Evolutionary conservation across 495 filamentous ascomycete species (phyloP), one percentile per base, ranked within the genome.

Genomic region (Lepidopterella palustris): DNA sequence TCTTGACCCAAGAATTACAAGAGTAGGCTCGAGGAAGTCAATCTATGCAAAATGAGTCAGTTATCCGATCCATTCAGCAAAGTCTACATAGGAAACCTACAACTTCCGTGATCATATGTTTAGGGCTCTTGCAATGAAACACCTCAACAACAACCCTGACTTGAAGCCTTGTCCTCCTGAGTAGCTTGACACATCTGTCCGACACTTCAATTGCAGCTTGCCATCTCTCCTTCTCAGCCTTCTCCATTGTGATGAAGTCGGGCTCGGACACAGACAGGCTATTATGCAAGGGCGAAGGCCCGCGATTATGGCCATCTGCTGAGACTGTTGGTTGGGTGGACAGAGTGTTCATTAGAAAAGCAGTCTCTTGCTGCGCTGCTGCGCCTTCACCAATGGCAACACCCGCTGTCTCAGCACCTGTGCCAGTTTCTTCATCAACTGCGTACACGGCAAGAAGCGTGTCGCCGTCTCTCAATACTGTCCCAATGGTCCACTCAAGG

Each of bases 401-500:
- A 10, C 76, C 73, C n/a, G 18, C 65, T 40, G 49, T 70, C 68
- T 57, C 65, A 68, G 48, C 70, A 9, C 71, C 70, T 5, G 84
- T 80, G 29, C 84, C 86, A 24, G 79, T 78, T 61, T 96, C 92
- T 70, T 96, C 92, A 65, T 95, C 88, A 47, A 92, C 82, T 58
- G 89, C 92, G 73, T 90, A 96, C 53, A 98, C 87, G 21, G 90
- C 89, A 55, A 95, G 81, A 35, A 98, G 79, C 0, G 92, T 97
- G 71, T 98, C 93, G 15, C 93, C 93, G 68, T 96, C 90, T 45
- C 93, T 82, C 6, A 98, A 80, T n/a, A 97, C 87, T 3, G 90
- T 95, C 40, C 93, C 93, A 53, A 98, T 92, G 0, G 91, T 95
- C 92, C 92, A 98, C 70, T 97, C 93, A 26, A 97, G 75, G 9